These are phyloP conservation scores for Triticum timopheevii DNA, from an alignment of 176 grass and related monocot genomes.

Conservation along the genomic window DNA sequence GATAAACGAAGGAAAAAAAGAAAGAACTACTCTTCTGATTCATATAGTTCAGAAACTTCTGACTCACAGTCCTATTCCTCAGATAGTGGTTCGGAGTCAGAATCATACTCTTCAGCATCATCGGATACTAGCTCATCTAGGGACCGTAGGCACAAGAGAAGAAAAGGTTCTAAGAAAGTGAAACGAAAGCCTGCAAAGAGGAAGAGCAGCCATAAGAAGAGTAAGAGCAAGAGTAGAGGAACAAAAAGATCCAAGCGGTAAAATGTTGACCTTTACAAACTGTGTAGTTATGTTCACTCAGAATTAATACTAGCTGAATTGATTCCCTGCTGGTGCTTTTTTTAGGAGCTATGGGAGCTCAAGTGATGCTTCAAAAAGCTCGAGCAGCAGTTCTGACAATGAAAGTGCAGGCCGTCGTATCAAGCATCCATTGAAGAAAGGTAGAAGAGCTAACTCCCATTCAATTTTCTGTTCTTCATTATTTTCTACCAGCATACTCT, in stretches of 20 bases:
- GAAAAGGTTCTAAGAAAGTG: slow-evolving; percentile 63
- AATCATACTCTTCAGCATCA: slow-evolving; percentile 66
- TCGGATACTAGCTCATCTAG: slow-evolving; percentile 72
- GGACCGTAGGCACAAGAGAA: slow-evolving; percentile 67
- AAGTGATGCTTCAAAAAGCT: slow-evolving; percentile 57
- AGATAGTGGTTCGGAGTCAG: slow-evolving; percentile 60
- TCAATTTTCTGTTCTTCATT: background rate
- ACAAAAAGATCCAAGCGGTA: slow-evolving; percentile 56
- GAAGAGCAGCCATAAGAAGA: slow-evolving; percentile 49
- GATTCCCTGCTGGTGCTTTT: slow-evolving; percentile 3
- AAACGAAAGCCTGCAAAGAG: slow-evolving; percentile 48
- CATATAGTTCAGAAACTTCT: slow-evolving; percentile 73
- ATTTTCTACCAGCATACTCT: slow-evolving; percentile 17
- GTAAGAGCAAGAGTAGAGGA: slow-evolving; percentile 50
- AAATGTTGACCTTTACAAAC: slow-evolving; percentile 15
- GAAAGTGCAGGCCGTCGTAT: slow-evolving; percentile 21
- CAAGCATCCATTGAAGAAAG: slow-evolving; percentile 40
- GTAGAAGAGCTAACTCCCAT: slow-evolving; percentile 2
- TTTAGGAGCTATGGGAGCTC: slow-evolving; percentile 52
- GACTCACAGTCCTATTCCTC: slow-evolving; percentile 63
- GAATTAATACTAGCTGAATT: slow-evolving; percentile 25
- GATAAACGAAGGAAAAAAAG: slow-evolving; percentile 62
- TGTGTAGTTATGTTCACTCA: slow-evolving; percentile 14
- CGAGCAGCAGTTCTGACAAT: slow-evolving; percentile 47
- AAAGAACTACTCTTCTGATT: slow-evolving; percentile 70